Evolutionary conservation across 371 early-diverging fungal genomes (phyloP).

Genomic region (Mortierella sp.): DNA sequence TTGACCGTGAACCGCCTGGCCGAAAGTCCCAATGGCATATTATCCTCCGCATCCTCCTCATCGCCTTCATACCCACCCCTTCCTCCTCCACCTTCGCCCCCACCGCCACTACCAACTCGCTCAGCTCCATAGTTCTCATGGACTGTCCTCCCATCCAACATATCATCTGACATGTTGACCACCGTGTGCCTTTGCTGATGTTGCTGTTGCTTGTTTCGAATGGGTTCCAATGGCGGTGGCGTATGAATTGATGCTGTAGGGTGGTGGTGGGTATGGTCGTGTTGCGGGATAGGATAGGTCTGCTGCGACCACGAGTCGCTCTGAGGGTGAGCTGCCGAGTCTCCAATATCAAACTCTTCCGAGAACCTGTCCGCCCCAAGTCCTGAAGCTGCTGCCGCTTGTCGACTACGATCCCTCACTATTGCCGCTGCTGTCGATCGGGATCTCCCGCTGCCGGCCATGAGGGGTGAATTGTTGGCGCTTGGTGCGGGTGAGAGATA

Average conservation of each 20-base stretch:
- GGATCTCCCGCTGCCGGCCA: slow-evolving; percentile 2
- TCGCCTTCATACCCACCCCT: slow-evolving; percentile 23
- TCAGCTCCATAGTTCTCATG: slow-evolving; percentile 10
- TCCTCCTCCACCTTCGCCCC: background rate
- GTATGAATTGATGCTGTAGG: background rate
- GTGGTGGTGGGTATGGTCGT: slow-evolving; percentile 11
- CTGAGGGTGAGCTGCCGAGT: background rate
- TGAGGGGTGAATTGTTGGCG: slow-evolving; percentile 19
- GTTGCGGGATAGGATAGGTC: slow-evolving; percentile 2
- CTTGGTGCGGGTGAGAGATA: slow-evolving; percentile 35
- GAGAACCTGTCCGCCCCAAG: slow-evolving; percentile 16
- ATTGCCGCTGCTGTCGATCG: background rate
- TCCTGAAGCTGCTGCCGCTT: background rate
- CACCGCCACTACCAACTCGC: too few relatives aligned
- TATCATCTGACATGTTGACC: slow-evolving; percentile 24
- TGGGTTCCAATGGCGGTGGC: slow-evolving; percentile 22
- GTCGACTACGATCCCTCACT: slow-evolving; percentile 3
- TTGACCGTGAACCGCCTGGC: slow-evolving; percentile 55
- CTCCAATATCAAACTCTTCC: slow-evolving; percentile 20
- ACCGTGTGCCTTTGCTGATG: slow-evolving; percentile 14
- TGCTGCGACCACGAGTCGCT: slow-evolving; percentile 22
- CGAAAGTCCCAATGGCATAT: slow-evolving; percentile 28
- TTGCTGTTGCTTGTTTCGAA: background rate
- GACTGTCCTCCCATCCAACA: slow-evolving; percentile 14
- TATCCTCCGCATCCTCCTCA: slow-evolving; percentile 20